These are phyloP conservation scores for Candida gigantensis DNA, from an alignment of 1,139 yeast genomes.

Conservation along the genomic window DNA sequence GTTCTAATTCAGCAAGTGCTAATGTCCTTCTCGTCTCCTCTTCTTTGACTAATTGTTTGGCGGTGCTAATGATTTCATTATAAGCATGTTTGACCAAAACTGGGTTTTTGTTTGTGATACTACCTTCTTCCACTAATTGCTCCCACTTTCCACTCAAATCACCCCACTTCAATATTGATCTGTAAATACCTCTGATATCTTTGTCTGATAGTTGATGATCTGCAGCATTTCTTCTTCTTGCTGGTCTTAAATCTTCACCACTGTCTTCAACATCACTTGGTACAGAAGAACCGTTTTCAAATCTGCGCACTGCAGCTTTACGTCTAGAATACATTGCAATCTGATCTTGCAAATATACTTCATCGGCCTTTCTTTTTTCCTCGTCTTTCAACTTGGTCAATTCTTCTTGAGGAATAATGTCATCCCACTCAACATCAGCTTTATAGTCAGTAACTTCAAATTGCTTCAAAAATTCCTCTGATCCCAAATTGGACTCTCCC, in stretches of 20 bases:
- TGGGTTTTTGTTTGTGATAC: conserved; percentile 81
- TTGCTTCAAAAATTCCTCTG: conserved; percentile 95
- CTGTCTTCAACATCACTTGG: conserved; percentile 22
- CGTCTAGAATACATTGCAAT: conserved; percentile 84
- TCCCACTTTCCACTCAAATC: conserved; percentile 83
- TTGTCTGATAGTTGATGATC: conserved; percentile 72
- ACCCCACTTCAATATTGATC: conserved; percentile 81
- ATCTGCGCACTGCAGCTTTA: conserved; percentile 67
- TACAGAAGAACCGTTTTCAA: conserved; percentile 39
- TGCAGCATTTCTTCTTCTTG: conserved; percentile 37
- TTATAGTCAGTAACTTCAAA: conserved; percentile 98
- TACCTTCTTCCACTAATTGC: conserved; percentile 85
- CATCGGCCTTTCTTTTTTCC: conserved; percentile 84
- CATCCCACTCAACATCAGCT: conserved; percentile 99
- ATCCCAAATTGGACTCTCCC: conserved; percentile 96
- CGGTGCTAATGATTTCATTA: conserved; percentile 62
- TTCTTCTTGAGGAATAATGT: conserved; percentile 96
- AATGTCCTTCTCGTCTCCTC: conserved; percentile 66
- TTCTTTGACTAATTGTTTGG: conserved; percentile 61
- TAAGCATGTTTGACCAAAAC: conserved; percentile 78
- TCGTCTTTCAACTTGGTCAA: conserved; percentile 85
- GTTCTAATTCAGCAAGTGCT: conserved; percentile 59
- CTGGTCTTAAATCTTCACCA: conserved; percentile 20
- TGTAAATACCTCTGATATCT: conserved; percentile 84
- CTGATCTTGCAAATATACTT: conserved; percentile 83